A percentile compares a stretch with the other conserved stretches of the same genome.
Evolutionary conservation across 306 rosid genomes (phyloP).

Genomic region (Begonia peltatifolia): DNA sequence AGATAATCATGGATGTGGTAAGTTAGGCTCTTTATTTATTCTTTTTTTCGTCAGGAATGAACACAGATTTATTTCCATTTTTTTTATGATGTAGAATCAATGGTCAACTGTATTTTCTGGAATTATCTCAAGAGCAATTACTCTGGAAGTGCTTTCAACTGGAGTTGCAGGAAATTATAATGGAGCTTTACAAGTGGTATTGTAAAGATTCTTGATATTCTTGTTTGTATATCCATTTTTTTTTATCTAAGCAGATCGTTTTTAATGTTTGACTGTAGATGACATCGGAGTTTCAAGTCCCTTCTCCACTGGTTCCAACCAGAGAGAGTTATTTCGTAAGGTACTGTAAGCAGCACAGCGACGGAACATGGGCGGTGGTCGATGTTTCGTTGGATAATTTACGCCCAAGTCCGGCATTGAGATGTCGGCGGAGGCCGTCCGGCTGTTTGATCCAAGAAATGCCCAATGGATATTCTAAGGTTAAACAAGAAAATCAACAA

Average conservation of each 20-base stretch:
- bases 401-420: slow-evolving; percentile 42
- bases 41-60: not conserved
- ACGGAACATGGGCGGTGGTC: slow-evolving; percentile 94
- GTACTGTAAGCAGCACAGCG: slow-evolving; percentile 72
- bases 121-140: slow-evolving; percentile 85
- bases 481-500: not conserved
- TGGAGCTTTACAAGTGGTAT: slow-evolving; percentile 98
- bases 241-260: slow-evolving; percentile 2
- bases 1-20: slow-evolving; percentile 97
- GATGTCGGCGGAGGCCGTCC: slow-evolving; percentile 81
- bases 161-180: slow-evolving; percentile 97
- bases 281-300: slow-evolving; percentile 90
- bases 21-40: not conserved
- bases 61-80: not conserved
- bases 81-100: slow-evolving; percentile 34
- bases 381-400: slow-evolving; percentile 80
- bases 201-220: not conserved
- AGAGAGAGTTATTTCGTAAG: slow-evolving; percentile 82
- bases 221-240: not conserved
- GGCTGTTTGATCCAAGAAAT: slow-evolving; percentile 93
- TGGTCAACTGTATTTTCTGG: slow-evolving; percentile 87
- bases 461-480: slow-evolving; percentile 98
- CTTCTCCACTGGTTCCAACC: slow-evolving; percentile 87
- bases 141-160: slow-evolving; percentile 75
- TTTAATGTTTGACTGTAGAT: slow-evolving; percentile 25